Evolutionary conservation across 2,329 filamentous ascomycete genomes (phyloP).

Genomic region (Cyclaneusma minus): DNA sequence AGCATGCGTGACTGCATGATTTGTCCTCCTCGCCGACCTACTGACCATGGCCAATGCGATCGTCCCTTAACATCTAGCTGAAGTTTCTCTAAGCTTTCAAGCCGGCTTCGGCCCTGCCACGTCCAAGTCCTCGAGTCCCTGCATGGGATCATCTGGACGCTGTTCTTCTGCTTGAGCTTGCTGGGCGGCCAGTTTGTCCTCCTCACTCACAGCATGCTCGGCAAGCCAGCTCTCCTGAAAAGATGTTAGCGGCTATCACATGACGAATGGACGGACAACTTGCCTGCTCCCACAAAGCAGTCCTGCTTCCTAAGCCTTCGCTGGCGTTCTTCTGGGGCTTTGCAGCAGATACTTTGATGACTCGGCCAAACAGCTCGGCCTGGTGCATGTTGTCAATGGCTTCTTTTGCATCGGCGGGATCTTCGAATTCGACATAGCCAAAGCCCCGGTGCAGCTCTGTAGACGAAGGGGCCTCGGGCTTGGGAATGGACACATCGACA

Average conservation of each 20-base stretch:
- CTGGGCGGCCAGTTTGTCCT: conserved; percentile 50
- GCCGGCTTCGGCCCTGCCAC: conserved; percentile 79
- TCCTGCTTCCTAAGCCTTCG: conserved; percentile 82
- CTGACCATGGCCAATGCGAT: too few species aligned
- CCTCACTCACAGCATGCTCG: conserved; percentile 71
- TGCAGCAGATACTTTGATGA: conserved; percentile 82
- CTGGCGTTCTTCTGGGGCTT: conserved; percentile 82
- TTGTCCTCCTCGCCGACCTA: conserved; percentile 1
- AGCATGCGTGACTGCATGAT: too few species aligned
- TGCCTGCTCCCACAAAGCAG: conserved; percentile 95
- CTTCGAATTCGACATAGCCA: conserved; percentile 90
- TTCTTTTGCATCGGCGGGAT: conserved; percentile 72
- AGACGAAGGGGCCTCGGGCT: conserved; percentile 67
- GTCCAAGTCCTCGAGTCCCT: conserved; percentile 82
- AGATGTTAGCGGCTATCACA: conserved; percentile 9
- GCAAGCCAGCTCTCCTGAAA: conserved; percentile 81
- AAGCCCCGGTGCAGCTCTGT: conserved; percentile 78
- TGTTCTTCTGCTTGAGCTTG: conserved; percentile 35
- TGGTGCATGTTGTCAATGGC: conserved; percentile 99
- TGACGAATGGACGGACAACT: conserved; percentile 13
- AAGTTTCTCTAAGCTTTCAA: conserved; percentile 23
- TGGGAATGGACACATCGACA: conserved; percentile 77
- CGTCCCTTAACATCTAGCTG: not conserved
- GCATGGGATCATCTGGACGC: conserved; percentile 72
- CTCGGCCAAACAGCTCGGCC: conserved; percentile 80